Percentiles rank a stretch among this genome's conserved stretches.
These are phyloP conservation scores for Tolypocladium pustulatum DNA, from an alignment of 2,329 filamentous ascomycete species.

Conservation along the genomic window DNA sequence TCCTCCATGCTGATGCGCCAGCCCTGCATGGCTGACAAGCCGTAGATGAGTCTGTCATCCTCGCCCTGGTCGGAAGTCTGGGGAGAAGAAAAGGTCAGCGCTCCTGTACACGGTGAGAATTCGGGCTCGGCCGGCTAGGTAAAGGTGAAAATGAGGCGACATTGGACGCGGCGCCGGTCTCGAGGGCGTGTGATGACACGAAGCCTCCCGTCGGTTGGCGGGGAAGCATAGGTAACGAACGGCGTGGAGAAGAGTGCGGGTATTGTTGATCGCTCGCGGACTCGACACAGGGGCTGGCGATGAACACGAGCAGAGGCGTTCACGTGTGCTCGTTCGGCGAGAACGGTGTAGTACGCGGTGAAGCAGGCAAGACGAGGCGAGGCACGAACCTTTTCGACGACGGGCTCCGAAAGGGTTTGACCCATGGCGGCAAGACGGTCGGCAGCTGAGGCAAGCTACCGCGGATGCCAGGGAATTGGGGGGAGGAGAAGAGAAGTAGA, in stretches of 20 bases:
- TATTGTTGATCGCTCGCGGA: neutral
- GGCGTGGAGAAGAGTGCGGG: neutral
- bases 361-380: conserved; percentile 1
- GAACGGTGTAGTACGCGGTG: neutral
- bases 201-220: neutral
- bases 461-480: conserved; percentile 7
- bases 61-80: conserved; percentile 82
- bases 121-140: no score
- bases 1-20: conserved; percentile 99
- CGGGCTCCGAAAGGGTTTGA: conserved; percentile 97
- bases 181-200: neutral
- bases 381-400: conserved; percentile 82
- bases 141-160: neutral
- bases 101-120: neutral
- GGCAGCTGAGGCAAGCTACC: conserved; percentile 14
- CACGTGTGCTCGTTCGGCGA: neutral
- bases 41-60: conserved; percentile 88
- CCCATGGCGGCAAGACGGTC: conserved; percentile 55
- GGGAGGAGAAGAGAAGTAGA: conserved; percentile 3
- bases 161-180: neutral
- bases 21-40: conserved; percentile 97
- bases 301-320: neutral
- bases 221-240: neutral
- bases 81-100: conserved; percentile 13
- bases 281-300: neutral